Conservation (phyloP, 2,329 filamentous ascomycete species). For the Xenosphaeropsis pyriputrescens region DNA sequence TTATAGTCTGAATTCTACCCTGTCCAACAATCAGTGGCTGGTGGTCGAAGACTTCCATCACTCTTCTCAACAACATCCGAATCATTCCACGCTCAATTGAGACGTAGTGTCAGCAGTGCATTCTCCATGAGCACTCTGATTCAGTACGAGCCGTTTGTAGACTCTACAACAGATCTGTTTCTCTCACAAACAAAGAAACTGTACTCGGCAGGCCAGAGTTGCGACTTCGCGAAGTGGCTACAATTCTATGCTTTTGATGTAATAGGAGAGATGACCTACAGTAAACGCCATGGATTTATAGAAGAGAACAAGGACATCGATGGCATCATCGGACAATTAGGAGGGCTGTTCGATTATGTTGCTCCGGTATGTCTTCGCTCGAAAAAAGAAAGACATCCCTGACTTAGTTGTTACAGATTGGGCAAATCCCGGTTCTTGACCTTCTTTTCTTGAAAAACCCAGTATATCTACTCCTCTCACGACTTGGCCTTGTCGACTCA, state of each 20-base stretch:
- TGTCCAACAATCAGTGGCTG: slow-evolving; percentile 58
- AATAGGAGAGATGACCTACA: slow-evolving; percentile 65
- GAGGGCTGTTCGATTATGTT: slow-evolving; percentile 53
- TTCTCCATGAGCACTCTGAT: slow-evolving; percentile 68
- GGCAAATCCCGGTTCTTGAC: slow-evolving; percentile 63
- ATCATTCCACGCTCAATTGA: slow-evolving; percentile 58
- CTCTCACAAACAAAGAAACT: slow-evolving; percentile 44
- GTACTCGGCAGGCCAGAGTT: slow-evolving; percentile 29
- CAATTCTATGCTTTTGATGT: slow-evolving; percentile 77
- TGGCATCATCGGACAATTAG: slow-evolving; percentile 53
- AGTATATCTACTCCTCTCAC: slow-evolving; percentile 50
- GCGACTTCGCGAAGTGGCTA: slow-evolving; percentile 57
- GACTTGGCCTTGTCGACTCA: slow-evolving; percentile 50
- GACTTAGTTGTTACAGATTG: slow-evolving; percentile 30
- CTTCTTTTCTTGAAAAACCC: slow-evolving; percentile 61
- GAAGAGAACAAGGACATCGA: slow-evolving; percentile 64
- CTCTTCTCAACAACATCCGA: slow-evolving; percentile 68
- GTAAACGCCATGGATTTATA: slow-evolving; percentile 60
- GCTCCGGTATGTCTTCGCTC: slow-evolving; percentile 40
- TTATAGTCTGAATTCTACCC: slow-evolving; percentile 64
- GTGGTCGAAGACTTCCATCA: slow-evolving; percentile 52
- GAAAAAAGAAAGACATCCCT: slow-evolving; percentile 1
- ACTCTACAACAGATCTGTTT: slow-evolving; percentile 59
- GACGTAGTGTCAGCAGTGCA: slow-evolving; percentile 59
- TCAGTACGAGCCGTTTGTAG: slow-evolving; percentile 68